phyloP scores from a whole-genome alignment of 1,284 basidiomycete genomes.

The Malassezia slooffiae region DNA sequence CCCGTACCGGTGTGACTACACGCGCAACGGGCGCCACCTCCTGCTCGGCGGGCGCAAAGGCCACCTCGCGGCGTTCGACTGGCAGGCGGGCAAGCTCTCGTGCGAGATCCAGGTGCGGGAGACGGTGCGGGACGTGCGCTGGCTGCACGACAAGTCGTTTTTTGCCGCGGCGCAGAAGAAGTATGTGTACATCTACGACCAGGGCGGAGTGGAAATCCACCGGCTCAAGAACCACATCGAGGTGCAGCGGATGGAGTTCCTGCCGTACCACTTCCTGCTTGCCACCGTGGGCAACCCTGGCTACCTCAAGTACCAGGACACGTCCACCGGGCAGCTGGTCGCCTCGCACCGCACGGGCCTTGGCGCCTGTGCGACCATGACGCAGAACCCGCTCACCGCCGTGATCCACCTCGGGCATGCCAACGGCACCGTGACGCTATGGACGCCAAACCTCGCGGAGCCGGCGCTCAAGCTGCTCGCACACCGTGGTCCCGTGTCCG shows the following conservation, averaged over 20 bases:
- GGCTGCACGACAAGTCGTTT: slow-evolving; percentile 81
- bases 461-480: slow-evolving; percentile 84
- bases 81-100: slow-evolving; percentile 75
- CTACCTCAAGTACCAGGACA: slow-evolving; percentile 92
- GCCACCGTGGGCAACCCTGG: slow-evolving; percentile 74
- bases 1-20: slow-evolving; percentile 69
- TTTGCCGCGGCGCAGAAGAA: slow-evolving; percentile 94
- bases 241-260: slow-evolving; percentile 77
- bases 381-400: slow-evolving; percentile 78
- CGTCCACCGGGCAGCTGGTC: slow-evolving; percentile 78
- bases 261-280: slow-evolving; percentile 92
- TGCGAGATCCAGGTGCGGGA: slow-evolving; percentile 81
- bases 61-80: slow-evolving; percentile 89
- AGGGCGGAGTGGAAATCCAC: slow-evolving; percentile 79
- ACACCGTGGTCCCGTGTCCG: slow-evolving; percentile 74
- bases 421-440: slow-evolving; percentile 71
- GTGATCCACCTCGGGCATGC: slow-evolving; percentile 82
- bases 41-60: slow-evolving; percentile 57
- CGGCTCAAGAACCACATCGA: slow-evolving; percentile 64
- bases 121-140: slow-evolving; percentile 81
- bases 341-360: slow-evolving; percentile 61
- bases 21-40: slow-evolving; percentile 72
- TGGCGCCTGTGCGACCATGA: slow-evolving; percentile 73
- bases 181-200: slow-evolving; percentile 92
- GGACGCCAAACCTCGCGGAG: slow-evolving; percentile 86